Conservation (phyloP, 1,139 yeast species). For the Sugiyamaella novakii region DNA sequence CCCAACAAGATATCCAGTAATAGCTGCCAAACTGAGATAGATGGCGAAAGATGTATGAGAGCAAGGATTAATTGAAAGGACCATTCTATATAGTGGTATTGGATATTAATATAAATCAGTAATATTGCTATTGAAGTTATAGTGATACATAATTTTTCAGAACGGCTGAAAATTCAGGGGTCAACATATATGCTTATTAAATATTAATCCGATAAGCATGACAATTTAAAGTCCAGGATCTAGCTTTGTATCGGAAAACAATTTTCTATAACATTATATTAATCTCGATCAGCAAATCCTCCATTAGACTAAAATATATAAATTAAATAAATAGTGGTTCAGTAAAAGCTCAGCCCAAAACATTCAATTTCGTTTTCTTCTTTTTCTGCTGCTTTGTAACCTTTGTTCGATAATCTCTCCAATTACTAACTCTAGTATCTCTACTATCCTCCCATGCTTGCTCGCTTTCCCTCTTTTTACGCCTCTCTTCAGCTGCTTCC, state of each 20-base stretch:
- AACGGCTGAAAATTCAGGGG: slow-evolving; percentile 8
- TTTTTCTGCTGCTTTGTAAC: slow-evolving; percentile 48
- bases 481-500: slow-evolving; percentile 46
- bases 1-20: slow-evolving; percentile 16
- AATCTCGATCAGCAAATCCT: too few species aligned
- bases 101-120: too few species aligned
- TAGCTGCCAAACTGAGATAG: slow-evolving; percentile 12
- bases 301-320: too few species aligned
- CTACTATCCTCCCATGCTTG: slow-evolving; percentile 65
- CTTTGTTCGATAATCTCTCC: slow-evolving; percentile 58
- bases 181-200: too few species aligned
- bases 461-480: slow-evolving; percentile 47
- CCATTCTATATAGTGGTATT: not conserved
- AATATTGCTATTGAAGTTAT: too few species aligned
- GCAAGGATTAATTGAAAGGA: not conserved
- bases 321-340: slow-evolving; percentile 5
- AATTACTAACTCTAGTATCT: slow-evolving; percentile 59
- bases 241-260: too few species aligned
- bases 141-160: not conserved
- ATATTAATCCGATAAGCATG: too few species aligned
- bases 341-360: too few species aligned
- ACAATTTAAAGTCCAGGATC: too few species aligned
- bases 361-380: slow-evolving; percentile 41
- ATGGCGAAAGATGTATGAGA: slow-evolving; percentile 14
- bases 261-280: too few species aligned